Conservation (phyloP, 2,329 filamentous ascomycete species). For the Colletotrichum simmondsii region DNA sequence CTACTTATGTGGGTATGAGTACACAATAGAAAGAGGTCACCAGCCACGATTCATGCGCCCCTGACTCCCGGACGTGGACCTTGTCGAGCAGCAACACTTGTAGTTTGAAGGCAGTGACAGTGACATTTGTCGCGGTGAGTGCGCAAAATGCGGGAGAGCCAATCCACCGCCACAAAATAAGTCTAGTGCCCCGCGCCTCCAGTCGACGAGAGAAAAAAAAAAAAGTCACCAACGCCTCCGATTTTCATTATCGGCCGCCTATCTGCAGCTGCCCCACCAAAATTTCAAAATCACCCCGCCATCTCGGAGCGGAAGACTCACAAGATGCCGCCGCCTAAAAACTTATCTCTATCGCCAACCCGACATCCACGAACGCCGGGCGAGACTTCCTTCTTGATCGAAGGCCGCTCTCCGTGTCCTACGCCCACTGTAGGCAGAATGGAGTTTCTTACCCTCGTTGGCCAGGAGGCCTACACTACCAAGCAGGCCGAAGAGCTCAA, state of each 20-base stretch:
- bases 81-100: neutral
- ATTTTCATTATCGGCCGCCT: constrained; percentile 29
- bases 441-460: constrained; percentile 47
- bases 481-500: constrained; percentile 56
- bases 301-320: constrained; percentile 25
- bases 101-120: neutral
- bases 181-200: constrained; percentile 20
- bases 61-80: neutral
- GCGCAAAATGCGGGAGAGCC: constrained; percentile 5
- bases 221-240: constrained; percentile 4
- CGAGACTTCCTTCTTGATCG: constrained; percentile 33
- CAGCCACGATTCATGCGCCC: constrained; percentile 28
- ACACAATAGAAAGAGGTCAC: neutral
- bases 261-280: constrained; percentile 33
- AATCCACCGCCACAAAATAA: constrained; percentile 32
- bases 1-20: neutral
- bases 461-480: constrained; percentile 61
- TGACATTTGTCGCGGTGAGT: constrained; percentile 2
- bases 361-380: constrained; percentile 9
- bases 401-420: constrained; percentile 33
- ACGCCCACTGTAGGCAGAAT: constrained; percentile 34
- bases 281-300: constrained; percentile 33
- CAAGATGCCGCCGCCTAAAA: constrained; percentile 27
- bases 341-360: constrained; percentile 28
- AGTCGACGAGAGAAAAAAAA: neutral